Conservation (phyloP, 1,284 basidiomycete genomes). For the Irpex sp. region DNA sequence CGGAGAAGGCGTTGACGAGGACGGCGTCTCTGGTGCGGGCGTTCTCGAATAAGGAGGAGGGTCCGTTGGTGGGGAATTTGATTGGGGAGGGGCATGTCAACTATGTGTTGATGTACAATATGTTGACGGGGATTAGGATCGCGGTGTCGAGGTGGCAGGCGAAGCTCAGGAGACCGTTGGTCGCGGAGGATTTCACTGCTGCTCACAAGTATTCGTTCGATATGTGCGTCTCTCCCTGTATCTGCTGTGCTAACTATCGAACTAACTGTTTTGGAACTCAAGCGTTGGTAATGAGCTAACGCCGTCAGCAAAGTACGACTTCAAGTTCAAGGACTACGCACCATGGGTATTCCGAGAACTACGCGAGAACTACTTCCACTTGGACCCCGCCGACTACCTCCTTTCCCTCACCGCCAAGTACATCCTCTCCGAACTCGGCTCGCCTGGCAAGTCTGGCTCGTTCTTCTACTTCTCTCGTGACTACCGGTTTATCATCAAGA, state of each 20-base stretch:
- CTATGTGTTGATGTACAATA: constrained; percentile 99
- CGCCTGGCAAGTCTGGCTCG: constrained; percentile 96
- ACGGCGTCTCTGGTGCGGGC: constrained; percentile 26
- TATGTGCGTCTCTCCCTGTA: constrained; percentile 58
- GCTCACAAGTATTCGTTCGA: constrained; percentile 97
- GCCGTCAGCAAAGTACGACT: constrained; percentile 94
- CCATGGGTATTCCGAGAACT: constrained; percentile 97
- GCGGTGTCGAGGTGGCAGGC: constrained; percentile 95
- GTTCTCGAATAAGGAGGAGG: constrained; percentile 32
- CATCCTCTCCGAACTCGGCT: constrained; percentile 97
- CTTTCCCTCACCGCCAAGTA: constrained; percentile 96
- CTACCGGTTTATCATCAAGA: constrained; percentile 99
- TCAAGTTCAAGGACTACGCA: constrained; percentile 99
- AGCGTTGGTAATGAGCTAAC: constrained; percentile 96
- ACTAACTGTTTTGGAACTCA: background rate
- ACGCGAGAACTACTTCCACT: constrained; percentile 90
- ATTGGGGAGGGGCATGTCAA: constrained; percentile 98
- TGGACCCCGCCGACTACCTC: constrained; percentile 97
- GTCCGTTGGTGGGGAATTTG: constrained; percentile 87
- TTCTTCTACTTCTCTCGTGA: constrained; percentile 99
- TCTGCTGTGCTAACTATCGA: constrained; percentile 5
- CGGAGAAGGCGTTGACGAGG: constrained; percentile 38
- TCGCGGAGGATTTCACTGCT: constrained; percentile 85
- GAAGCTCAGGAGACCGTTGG: constrained; percentile 84
- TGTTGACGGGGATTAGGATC: constrained; percentile 97